A percentile compares a stretch with the other conserved stretches of the same genome.
Evolutionary conservation across 2,329 filamentous ascomycete genomes (phyloP).

Genomic region (Cryphonectria naterciae): DNA sequence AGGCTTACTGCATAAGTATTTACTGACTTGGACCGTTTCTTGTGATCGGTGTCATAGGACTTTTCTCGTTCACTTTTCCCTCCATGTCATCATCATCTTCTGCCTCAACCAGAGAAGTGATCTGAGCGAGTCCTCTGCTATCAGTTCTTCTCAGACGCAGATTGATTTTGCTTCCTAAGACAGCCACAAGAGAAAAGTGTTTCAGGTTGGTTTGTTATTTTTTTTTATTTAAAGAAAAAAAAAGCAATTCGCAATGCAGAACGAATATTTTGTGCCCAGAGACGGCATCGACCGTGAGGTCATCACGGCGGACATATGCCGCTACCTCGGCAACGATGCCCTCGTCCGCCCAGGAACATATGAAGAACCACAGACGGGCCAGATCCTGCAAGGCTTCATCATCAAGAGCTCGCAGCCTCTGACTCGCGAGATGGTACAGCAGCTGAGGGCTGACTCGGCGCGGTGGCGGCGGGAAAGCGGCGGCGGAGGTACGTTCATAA

Average conservation of each 20-base stretch:
- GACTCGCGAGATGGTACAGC: not conserved
- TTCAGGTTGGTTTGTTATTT: too few relatives aligned
- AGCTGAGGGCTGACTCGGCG: not conserved
- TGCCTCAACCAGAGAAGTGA: not conserved
- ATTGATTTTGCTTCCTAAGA: not conserved
- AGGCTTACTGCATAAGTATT: not conserved
- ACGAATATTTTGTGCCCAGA: conserved; percentile 80
- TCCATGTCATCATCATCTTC: not conserved
- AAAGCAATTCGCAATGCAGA: conserved; percentile 46
- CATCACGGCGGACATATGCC: conserved; percentile 83
- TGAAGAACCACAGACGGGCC: conserved; percentile 35
- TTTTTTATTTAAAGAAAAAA: too few relatives aligned
- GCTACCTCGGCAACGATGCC: conserved; percentile 82
- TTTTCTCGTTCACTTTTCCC: not conserved
- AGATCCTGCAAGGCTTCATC: not conserved
- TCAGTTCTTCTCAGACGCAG: not conserved
- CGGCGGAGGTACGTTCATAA: not conserved
- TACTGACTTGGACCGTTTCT: not conserved
- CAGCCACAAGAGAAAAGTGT: not conserved
- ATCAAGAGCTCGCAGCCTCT: not conserved
- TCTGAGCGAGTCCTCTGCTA: not conserved
- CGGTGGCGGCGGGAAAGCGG: not conserved
- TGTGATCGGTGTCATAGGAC: not conserved
- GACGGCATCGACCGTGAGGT: conserved; percentile 84
- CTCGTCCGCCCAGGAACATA: conserved; percentile 75